Percentiles rank a stretch among this genome's conserved stretches.
Evolutionary conservation across 2,329 filamentous ascomycete genomes (phyloP).

Genomic region (Byssothecium circinans): DNA sequence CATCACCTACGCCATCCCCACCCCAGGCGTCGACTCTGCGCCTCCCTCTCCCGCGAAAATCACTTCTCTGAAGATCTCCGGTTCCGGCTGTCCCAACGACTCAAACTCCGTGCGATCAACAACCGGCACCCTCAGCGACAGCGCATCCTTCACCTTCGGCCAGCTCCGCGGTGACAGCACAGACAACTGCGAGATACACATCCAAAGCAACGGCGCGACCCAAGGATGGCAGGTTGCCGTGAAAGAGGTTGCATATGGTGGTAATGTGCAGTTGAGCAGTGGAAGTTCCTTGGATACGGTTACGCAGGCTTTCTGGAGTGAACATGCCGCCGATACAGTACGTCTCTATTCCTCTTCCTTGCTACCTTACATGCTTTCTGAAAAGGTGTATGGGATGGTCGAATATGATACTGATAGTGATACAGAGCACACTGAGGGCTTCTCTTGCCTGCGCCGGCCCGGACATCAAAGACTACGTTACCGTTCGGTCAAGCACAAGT

Average conservation of each 20-base stretch:
- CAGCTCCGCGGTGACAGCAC: constrained; percentile 27
- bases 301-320: constrained; percentile 34
- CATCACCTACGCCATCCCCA: constrained; percentile 6
- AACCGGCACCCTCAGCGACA: constrained; percentile 22
- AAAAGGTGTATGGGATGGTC: too few relatives aligned
- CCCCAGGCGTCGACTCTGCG: constrained; percentile 12
- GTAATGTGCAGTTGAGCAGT: constrained; percentile 26
- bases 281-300: constrained; percentile 26
- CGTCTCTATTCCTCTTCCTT: constrained; percentile 8
- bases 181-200: constrained; percentile 34
- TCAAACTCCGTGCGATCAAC: constrained; percentile 24
- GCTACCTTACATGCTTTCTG: too few relatives aligned
- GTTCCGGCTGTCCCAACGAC: constrained; percentile 31
- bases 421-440: constrained; percentile 22
- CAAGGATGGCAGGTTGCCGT: constrained; percentile 35
- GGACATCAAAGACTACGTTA: constrained; percentile 30
- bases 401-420: neutral
- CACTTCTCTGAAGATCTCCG: constrained; percentile 28
- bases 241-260: constrained; percentile 26
- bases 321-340: constrained; percentile 33
- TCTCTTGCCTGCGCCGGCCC: constrained; percentile 26
- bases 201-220: constrained; percentile 26
- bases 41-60: constrained; percentile 27
- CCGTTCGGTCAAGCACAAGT: constrained; percentile 22
- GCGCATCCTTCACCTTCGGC: constrained; percentile 25